phyloP scores from a whole-genome alignment of 1,284 basidiomycete species.

The Cystobasidium sp. region DNA sequence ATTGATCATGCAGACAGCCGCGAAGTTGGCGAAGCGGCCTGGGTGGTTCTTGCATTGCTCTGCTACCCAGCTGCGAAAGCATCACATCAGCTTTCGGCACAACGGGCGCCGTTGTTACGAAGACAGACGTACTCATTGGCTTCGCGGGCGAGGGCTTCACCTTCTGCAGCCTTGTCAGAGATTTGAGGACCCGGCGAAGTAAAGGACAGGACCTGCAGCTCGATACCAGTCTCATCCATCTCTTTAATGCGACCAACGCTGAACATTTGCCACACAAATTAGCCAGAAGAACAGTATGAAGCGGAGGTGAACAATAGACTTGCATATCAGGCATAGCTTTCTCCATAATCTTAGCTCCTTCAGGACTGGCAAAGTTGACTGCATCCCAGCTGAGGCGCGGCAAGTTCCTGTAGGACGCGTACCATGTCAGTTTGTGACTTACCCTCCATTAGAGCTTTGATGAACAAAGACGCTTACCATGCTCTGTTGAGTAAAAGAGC shows the following conservation, averaged over 20 bases:
- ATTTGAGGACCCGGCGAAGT: slow-evolving; percentile 41
- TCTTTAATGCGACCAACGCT: slow-evolving; percentile 32
- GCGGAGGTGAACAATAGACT: neutral
- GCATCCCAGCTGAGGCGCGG: slow-evolving; percentile 33
- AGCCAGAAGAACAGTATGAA: neutral
- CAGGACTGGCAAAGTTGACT: slow-evolving; percentile 35
- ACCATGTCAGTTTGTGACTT: neutral
- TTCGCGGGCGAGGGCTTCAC: slow-evolving; percentile 31
- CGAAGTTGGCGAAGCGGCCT: slow-evolving; percentile 39
- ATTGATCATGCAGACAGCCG: slow-evolving; percentile 33
- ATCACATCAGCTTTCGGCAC: neutral
- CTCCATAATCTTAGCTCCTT: slow-evolving; percentile 33
- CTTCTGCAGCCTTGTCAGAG: slow-evolving; percentile 27
- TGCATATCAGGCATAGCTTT: slow-evolving; percentile 37
- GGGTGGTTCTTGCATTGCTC: slow-evolving; percentile 22
- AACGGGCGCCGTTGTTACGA: neutral
- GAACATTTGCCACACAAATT: slow-evolving; percentile 4
- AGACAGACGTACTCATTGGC: slow-evolving; percentile 35
- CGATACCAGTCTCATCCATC: slow-evolving; percentile 40
- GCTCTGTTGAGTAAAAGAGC: neutral
- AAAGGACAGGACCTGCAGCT: slow-evolving; percentile 35
- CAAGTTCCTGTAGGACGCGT: slow-evolving; percentile 22
- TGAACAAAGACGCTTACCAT: too few species aligned
- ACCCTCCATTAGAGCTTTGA: too few species aligned
- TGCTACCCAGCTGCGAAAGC: slow-evolving; percentile 24